These are phyloP conservation scores for Trichothecium roseum DNA, from an alignment of 2,329 filamentous ascomycete species.

Conservation along the genomic window DNA sequence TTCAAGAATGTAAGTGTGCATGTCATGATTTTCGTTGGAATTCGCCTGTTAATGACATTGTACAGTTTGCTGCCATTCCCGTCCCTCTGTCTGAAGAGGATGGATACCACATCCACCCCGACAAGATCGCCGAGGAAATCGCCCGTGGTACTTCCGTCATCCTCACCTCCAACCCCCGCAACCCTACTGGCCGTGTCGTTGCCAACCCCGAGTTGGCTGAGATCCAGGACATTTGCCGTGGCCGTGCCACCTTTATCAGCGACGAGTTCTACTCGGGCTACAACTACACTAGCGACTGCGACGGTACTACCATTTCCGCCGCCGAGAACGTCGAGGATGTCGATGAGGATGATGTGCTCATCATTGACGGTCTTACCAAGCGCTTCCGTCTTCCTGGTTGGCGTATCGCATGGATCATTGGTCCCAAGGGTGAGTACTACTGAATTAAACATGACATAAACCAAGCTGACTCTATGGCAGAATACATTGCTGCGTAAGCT, in stretches of 20 bases:
- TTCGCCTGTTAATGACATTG: not conserved
- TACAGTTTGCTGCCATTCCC: slow-evolving; percentile 72
- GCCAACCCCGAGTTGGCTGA: slow-evolving; percentile 74
- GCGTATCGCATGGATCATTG: slow-evolving; percentile 93
- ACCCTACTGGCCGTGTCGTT: slow-evolving; percentile 85
- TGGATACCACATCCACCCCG: slow-evolving; percentile 80
- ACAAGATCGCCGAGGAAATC: slow-evolving; percentile 89
- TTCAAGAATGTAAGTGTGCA: slow-evolving; percentile 76
- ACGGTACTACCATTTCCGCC: slow-evolving; percentile 79
- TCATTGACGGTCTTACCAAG: slow-evolving; percentile 94
- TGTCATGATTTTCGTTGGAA: not conserved
- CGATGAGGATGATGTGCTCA: slow-evolving; percentile 79
- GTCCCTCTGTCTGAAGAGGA: slow-evolving; percentile 77
- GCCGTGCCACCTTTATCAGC: slow-evolving; percentile 82
- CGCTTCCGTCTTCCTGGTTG: slow-evolving; percentile 92
- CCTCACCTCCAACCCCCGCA: slow-evolving; percentile 88
- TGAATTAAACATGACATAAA: too few species aligned
- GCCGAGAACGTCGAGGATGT: slow-evolving; percentile 88
- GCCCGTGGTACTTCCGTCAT: slow-evolving; percentile 79
- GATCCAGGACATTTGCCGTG: slow-evolving; percentile 88
- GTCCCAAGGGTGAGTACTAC: slow-evolving; percentile 55
- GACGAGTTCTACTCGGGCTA: slow-evolving; percentile 97
- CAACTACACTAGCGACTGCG: slow-evolving; percentile 89
- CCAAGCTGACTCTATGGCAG: slow-evolving; percentile 22
- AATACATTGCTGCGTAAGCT: slow-evolving; percentile 75